Base-by-base conservation (phyloP, 2,329 filamentous ascomycete species). In the Ophiostoma tasmaniense region DNA sequence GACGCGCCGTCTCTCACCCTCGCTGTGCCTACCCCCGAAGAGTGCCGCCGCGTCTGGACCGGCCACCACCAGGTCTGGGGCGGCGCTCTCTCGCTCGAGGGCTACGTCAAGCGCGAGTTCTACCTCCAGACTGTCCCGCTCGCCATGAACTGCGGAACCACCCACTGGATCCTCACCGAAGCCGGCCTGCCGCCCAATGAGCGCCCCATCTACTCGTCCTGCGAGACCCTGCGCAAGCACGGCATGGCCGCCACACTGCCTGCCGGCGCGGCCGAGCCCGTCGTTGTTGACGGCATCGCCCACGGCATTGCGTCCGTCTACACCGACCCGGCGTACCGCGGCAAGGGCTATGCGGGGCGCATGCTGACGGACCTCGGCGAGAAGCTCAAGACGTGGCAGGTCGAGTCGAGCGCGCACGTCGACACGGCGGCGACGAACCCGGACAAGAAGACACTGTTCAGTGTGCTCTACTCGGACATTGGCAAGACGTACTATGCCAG, bases 221-320 rank as follows among this genome's bases (percentile, higher is more conserved):
- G 87, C 76, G 89, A 91, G 77, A 84, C 85, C 11, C 80, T 89
- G 67, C 82, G 83, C 70, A 90, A 90, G 77, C 81, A 80, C 37
- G 84, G 85, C 5, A 73, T 50, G 74, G 78, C 42, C 74, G 75
- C 6, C 71, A 75, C 0, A 74, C 35, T 66, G 70, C 37, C 37
- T 13, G 50, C 22, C 20, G 45, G 37, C 45, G 11, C 35, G 14
- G 1, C 64, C 28, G 55, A 25, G 28, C 22, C 62, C 3, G 42
- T 69, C 28, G 33, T n/a, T 2, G 67, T 72, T 17, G 87, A 91
- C 64, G 85, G 84, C 1, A 80, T 87, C 11, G 86, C 87, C 20
- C 89, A 96, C 78, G 92, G 90, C 5, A 85, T 96, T 69, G 91
- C 88, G 17, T 91, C 89, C 71, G 92, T 96, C n/a, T 95, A 89